Evolutionary conservation across 108 stramenopile genomes (phyloP).

Genomic region (Cylindrotheca closterium): DNA sequence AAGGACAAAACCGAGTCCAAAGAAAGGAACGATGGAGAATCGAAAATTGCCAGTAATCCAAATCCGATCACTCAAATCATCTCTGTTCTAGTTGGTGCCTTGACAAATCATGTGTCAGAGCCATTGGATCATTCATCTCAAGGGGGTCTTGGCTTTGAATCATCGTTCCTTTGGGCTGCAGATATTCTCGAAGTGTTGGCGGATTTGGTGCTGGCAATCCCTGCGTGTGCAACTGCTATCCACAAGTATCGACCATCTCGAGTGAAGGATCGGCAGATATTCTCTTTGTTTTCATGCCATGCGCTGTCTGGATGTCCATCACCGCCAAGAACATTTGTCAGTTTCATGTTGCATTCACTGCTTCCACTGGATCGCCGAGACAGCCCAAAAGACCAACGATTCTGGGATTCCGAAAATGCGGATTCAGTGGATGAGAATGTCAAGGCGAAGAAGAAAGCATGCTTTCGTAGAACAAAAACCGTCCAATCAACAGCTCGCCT

Average conservation of each 20-base stretch:
- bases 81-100: background rate
- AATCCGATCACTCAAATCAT: background rate
- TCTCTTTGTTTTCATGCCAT: conserved; percentile 35
- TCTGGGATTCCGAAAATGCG: background rate
- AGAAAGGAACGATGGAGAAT: conserved; percentile 22
- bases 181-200: conserved; percentile 79
- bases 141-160: conserved; percentile 28
- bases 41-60: background rate
- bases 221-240: conserved; percentile 85
- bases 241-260: conserved; percentile 64
- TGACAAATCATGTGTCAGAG: background rate
- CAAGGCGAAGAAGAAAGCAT: conserved; percentile 11
- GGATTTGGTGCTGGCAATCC: conserved; percentile 89
- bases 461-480: conserved; percentile 43
- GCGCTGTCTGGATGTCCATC: conserved; percentile 68
- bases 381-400: conserved; percentile 11
- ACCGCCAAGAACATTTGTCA: conserved; percentile 80
- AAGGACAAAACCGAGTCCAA: conserved; percentile 32
- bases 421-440: conserved; percentile 16
- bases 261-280: conserved; percentile 9
- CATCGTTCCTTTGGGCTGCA: conserved; percentile 61
- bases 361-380: conserved; percentile 72
- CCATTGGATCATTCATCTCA: background rate
- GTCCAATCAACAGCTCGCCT: conserved; percentile 74
- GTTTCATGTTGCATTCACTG: conserved; percentile 82